Evolutionary conservation across 495 filamentous ascomycete species (phyloP).

Genomic region (Neurospora intermedia): DNA sequence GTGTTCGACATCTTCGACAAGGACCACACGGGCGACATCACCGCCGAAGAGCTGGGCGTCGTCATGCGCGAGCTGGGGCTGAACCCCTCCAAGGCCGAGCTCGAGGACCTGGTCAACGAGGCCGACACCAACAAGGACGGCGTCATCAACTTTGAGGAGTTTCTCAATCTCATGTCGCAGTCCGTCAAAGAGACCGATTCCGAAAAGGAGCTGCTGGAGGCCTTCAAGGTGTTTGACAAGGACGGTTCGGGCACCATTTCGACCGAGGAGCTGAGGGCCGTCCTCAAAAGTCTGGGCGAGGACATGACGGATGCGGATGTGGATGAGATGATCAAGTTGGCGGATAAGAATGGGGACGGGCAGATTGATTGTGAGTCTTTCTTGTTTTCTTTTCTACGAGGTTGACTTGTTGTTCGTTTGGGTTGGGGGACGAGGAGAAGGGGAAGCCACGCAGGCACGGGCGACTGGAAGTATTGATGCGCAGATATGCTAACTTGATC

Average conservation of each 20-base stretch:
- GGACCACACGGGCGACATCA: slow-evolving; percentile 61
- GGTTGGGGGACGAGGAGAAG: neutral
- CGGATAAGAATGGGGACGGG: slow-evolving; percentile 37
- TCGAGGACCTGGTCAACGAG: slow-evolving; percentile 38
- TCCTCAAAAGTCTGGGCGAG: slow-evolving; percentile 38
- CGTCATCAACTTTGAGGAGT: slow-evolving; percentile 38
- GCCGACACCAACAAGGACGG: slow-evolving; percentile 35
- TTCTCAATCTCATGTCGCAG: slow-evolving; percentile 37
- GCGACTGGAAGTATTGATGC: too few relatives aligned
- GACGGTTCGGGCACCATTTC: slow-evolving; percentile 38
- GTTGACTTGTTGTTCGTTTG: neutral
- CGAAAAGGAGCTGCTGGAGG: slow-evolving; percentile 35
- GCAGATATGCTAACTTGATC: slow-evolving; percentile 11
- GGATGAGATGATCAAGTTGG: slow-evolving; percentile 38
- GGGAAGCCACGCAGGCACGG: too few relatives aligned
- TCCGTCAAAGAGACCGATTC: slow-evolving; percentile 28
- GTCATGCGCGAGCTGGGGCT: slow-evolving; percentile 38
- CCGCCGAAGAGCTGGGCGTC: slow-evolving; percentile 29
- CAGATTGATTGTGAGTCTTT: slow-evolving; percentile 34
- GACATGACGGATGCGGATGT: slow-evolving; percentile 36
- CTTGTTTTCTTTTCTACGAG: neutral
- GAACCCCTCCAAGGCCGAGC: slow-evolving; percentile 31
- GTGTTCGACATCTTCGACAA: slow-evolving; percentile 93
- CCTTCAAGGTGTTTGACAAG: slow-evolving; percentile 40
- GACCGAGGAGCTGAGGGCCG: slow-evolving; percentile 31